Evolutionary conservation across 805 yeast genomes (phyloP).

Genomic region (Cyberlindnera subsufficiens): DNA sequence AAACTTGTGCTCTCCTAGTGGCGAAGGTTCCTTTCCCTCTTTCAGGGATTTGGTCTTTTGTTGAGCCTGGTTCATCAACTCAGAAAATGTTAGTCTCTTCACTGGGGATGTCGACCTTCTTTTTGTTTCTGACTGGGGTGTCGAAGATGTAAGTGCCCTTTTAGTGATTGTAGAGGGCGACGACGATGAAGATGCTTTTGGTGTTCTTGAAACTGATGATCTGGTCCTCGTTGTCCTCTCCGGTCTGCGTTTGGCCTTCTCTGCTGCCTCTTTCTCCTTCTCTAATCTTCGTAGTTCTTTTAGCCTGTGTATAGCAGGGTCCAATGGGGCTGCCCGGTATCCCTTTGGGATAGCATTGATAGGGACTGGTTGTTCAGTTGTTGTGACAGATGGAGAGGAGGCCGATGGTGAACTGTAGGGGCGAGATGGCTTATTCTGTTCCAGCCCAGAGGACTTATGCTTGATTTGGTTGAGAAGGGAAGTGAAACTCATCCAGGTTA

Average conservation of each 20-base stretch:
- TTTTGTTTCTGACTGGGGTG: constrained; percentile 1
- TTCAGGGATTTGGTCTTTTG: constrained; percentile 23
- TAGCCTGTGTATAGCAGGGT: constrained; percentile 66
- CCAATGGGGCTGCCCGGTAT: constrained; percentile 31
- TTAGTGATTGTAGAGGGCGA: neutral
- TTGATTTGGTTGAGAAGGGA: constrained; percentile 17
- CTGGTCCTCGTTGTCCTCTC: neutral
- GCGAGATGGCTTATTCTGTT: neutral
- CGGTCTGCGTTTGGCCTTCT: constrained; percentile 3
- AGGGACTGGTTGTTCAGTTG: neutral
- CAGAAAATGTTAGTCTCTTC: constrained; percentile 47
- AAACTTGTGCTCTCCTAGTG: constrained; percentile 5
- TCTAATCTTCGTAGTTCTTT: constrained; percentile 63
- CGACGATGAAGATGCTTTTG: neutral
- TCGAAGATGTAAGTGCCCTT: neutral
- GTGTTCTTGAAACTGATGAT: neutral
- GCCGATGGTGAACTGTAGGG: too few relatives aligned
- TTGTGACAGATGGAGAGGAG: too few relatives aligned
- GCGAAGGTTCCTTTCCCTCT: constrained; percentile 17
- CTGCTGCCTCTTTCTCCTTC: constrained; percentile 27
- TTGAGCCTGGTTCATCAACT: constrained; percentile 54
- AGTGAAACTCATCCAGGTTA: constrained; percentile 14
- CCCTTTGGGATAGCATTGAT: constrained; percentile 6
- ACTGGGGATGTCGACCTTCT: constrained; percentile 18
- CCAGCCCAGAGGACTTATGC: constrained; percentile 7